Conservation (phyloP, 345 rosid genomes). For the Eucalyptus decipiens region DNA sequence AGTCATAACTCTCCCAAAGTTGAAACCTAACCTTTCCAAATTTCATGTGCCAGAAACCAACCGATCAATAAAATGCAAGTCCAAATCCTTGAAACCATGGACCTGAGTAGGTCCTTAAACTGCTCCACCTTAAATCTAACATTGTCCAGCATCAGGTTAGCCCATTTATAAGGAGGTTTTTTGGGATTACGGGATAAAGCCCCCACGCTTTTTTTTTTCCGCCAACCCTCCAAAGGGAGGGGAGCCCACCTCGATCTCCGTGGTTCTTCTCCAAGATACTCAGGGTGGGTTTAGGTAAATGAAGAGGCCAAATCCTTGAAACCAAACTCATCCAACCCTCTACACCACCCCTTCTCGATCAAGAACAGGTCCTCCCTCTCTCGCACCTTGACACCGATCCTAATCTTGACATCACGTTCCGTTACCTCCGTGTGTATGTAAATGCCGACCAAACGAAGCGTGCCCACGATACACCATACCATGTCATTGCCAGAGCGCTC, state of each 20-base stretch:
- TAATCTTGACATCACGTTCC: constrained; percentile 60
- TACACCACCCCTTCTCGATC: constrained; percentile 16
- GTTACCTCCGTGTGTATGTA: constrained; percentile 61
- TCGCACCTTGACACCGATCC: constrained; percentile 64
- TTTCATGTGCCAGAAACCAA: neutral
- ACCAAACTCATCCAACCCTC: constrained; percentile 39
- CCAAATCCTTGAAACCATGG: no score
- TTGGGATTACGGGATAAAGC: no score
- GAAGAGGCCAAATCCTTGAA: constrained; percentile 26
- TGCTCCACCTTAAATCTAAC: no score
- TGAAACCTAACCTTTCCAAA: neutral
- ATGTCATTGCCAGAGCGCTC: constrained; percentile 6
- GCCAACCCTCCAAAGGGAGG: no score
- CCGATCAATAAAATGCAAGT: constrained; percentile 16
- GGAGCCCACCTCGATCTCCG: no score
- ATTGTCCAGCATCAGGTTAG: no score
- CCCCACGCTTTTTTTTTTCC: no score
- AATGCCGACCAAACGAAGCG: neutral
- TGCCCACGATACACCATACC: constrained; percentile 37
- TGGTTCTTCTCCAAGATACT: no score
- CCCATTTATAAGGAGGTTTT: no score
- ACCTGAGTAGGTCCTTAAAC: no score
- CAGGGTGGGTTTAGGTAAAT: no score
- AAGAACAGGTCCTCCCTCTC: constrained; percentile 44
- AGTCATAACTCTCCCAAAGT: neutral